phyloP scores from a whole-genome alignment of 345 rosid genomes.

The Hibiscus syriacus region DNA sequence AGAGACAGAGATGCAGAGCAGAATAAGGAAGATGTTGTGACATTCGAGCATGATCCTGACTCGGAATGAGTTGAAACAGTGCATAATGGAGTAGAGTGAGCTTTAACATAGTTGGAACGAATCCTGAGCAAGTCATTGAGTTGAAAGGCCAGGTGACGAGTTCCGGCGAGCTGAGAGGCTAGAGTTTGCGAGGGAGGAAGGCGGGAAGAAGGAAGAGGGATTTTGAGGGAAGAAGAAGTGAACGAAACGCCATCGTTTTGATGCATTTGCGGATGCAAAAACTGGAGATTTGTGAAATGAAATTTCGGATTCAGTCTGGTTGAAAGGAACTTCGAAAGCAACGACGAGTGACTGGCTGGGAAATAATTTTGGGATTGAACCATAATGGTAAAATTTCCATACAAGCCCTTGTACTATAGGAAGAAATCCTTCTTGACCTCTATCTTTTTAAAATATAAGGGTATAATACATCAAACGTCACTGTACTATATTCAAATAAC shows the following conservation, averaged over 20 bases:
- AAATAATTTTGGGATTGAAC: neutral
- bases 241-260: constrained; percentile 32
- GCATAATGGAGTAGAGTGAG: neutral
- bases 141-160: constrained; percentile 23
- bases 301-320: neutral
- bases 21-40: constrained; percentile 25
- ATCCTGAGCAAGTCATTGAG: constrained; percentile 26
- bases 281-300: neutral
- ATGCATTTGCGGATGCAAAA: constrained; percentile 16
- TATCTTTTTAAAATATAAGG: no score
- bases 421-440: no score
- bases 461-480: no score
- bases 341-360: neutral
- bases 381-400: neutral
- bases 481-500: no score
- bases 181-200: constrained; percentile 11
- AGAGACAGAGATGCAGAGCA: constrained; percentile 47
- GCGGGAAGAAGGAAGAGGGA: constrained; percentile 15
- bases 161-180: constrained; percentile 20
- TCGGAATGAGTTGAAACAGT: constrained; percentile 4
- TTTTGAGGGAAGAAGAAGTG: constrained; percentile 30
- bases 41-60: constrained; percentile 20
- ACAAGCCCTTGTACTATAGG: no score
- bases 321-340: neutral
- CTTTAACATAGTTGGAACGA: constrained; percentile 12